Evolutionary conservation across 768 basidiomycete genomes (phyloP).

Genomic region (Dictyophora rubrovolvata): DNA sequence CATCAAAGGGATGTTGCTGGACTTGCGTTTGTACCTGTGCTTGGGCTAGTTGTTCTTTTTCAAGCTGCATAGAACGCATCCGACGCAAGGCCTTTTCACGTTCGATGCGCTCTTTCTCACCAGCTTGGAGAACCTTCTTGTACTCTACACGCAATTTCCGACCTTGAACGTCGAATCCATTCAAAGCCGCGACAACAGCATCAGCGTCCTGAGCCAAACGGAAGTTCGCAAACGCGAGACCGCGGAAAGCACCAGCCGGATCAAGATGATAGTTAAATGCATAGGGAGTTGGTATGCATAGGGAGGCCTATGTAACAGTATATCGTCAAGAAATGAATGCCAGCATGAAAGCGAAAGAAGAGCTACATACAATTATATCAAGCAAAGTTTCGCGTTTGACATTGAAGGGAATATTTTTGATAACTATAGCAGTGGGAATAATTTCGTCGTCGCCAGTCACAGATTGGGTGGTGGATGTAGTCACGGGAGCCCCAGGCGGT

Average conservation of each 20-base stretch:
- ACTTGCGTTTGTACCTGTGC: constrained; percentile 32
- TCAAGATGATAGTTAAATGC: constrained; percentile 99
- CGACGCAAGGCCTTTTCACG: constrained; percentile 95
- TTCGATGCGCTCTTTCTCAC: constrained; percentile 98
- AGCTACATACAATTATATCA: constrained; percentile 84
- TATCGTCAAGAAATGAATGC: constrained; percentile 6
- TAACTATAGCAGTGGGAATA: constrained; percentile 98
- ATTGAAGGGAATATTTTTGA: constrained; percentile 99
- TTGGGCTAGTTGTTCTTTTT: constrained; percentile 59
- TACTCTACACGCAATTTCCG: constrained; percentile 98
- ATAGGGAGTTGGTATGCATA: constrained; percentile 92
- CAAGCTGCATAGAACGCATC: constrained; percentile 95
- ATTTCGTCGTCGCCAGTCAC: constrained; percentile 73
- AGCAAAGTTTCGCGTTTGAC: constrained; percentile 94
- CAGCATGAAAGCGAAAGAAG: constrained; percentile 9
- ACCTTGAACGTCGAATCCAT: constrained; percentile 93
- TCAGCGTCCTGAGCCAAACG: constrained; percentile 85
- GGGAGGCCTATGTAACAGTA: constrained; percentile 51
- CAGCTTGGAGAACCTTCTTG: constrained; percentile 98
- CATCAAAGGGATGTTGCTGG: constrained; percentile 59
- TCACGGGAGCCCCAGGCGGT: not conserved
- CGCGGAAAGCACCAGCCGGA: constrained; percentile 92
- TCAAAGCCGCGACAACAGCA: constrained; percentile 89
- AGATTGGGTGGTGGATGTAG: constrained; percentile 15
- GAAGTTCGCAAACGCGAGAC: constrained; percentile 97